Conservation (phyloP, 2,329 filamentous ascomycete genomes). For the Coniochaeta sp. region DNA sequence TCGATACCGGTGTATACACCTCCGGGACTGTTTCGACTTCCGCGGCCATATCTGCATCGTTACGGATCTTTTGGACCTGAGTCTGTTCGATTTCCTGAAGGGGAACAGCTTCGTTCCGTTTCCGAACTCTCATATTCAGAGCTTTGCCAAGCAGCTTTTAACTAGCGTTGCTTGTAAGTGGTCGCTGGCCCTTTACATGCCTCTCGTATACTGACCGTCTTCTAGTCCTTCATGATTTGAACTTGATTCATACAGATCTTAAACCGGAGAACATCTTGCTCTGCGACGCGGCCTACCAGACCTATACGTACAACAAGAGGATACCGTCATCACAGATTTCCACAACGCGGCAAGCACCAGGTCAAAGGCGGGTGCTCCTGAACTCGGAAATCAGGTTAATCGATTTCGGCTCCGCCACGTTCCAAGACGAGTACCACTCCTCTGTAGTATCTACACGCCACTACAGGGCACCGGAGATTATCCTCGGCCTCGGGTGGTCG, state of each 20-base stretch:
- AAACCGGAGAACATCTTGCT: conserved; percentile 67
- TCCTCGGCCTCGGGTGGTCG: conserved; percentile 64
- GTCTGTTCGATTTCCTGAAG: conserved; percentile 97
- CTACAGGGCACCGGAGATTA: conserved; percentile 65
- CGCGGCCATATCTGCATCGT: conserved; percentile 90
- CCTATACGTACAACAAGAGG: conserved; percentile 63
- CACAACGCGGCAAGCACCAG: conserved; percentile 50
- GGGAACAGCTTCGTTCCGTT: conserved; percentile 96
- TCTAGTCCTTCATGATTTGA: conserved; percentile 85
- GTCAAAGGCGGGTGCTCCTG: conserved; percentile 56
- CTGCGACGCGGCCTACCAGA: conserved; percentile 58
- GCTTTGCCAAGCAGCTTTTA: conserved; percentile 88
- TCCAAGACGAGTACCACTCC: conserved; percentile 67
- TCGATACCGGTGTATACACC: conserved; percentile 91
- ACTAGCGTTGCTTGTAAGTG: conserved; percentile 95
- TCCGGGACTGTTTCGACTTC: conserved; percentile 95
- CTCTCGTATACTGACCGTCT: background rate
- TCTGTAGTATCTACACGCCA: conserved; percentile 65
- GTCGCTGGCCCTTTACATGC: background rate
- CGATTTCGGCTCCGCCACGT: conserved; percentile 66
- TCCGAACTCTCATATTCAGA: conserved; percentile 96
- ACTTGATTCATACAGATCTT: conserved; percentile 86
- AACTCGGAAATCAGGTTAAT: conserved; percentile 65
- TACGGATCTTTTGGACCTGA: conserved; percentile 76
- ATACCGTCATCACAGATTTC: conserved; percentile 62